Evolutionary conservation across 768 basidiomycete genomes (phyloP), one percentile per base, ranked within the genome.

Genomic region (Cyclocybe aegerita): DNA sequence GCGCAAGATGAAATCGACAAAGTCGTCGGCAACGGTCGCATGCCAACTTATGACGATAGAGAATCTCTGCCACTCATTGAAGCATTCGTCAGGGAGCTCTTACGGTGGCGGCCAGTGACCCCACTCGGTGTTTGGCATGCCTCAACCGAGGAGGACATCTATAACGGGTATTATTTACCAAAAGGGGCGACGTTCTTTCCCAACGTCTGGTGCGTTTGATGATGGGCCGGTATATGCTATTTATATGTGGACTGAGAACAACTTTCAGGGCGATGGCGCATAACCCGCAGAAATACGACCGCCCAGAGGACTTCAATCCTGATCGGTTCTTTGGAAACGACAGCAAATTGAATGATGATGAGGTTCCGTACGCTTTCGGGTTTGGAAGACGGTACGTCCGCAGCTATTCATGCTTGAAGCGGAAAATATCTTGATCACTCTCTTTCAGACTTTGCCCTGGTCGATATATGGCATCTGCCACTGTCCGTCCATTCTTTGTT

Each of bases 271-370:
- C 67, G 2, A 73, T 79, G 46, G 68, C 71, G 7, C 81, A 79
- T 51, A 77, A 85, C 59, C 71, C 74, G 45, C 58, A 52, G 0
- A 69, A 65, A 48, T 85, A 82, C 65, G 69, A 72, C 8, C 67
- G 81, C 37, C 74, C 85, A 4, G 70, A 75, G 47, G 54, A 52
- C 1, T 85, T 85, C 64, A 67, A 71, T n/a, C 85, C 85, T 4
- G 78, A 80, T 50, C 72, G 84, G 37, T 81, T 78, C 67, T 59
- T 86, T 47, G 68, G 53, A 1, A 42, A 53, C 8, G 50, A 65
- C 7, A 64, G 65, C 6, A 52, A 54, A 16, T 40, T 68, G 9
- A 68, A 65, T 12, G 57, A 64, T 14, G 61, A 61, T 37, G 53
- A 57, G 38, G 41, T 45, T 12, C 35, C 52, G 16, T 54, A 64